A percentile compares a stretch with the other conserved stretches of the same genome.
Evolutionary conservation across 495 filamentous ascomycete genomes (phyloP).

Genomic region (Aspergillus conjunctus): DNA sequence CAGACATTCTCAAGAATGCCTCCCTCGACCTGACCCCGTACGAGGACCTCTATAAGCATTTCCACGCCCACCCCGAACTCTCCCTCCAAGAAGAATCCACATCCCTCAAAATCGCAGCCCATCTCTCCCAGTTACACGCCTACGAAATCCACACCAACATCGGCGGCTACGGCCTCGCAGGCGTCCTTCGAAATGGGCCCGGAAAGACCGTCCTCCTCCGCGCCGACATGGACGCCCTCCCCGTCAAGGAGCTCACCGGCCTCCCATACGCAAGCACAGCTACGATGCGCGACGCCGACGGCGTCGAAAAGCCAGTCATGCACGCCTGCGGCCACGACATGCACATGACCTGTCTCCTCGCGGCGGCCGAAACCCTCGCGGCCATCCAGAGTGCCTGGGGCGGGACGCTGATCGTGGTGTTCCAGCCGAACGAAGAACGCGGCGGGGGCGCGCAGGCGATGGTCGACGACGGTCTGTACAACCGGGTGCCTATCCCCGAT

Average conservation of each 20-base stretch:
- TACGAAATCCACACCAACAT: constrained; percentile 49
- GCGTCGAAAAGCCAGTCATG: constrained; percentile 52
- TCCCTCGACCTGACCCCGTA: constrained; percentile 42
- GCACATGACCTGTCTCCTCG: constrained; percentile 57
- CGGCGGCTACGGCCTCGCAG: constrained; percentile 52
- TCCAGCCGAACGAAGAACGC: constrained; percentile 58
- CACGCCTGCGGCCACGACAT: constrained; percentile 61
- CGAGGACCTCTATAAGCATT: constrained; percentile 56
- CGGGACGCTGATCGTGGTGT: constrained; percentile 56
- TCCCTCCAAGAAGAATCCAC: constrained; percentile 55
- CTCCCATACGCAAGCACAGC: constrained; percentile 51
- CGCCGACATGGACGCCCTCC: constrained; percentile 58
- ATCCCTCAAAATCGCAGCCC: constrained; percentile 41
- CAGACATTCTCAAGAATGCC: constrained; percentile 23
- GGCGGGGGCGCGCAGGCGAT: constrained; percentile 55
- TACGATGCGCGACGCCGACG: constrained; percentile 46
- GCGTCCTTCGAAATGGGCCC: constrained; percentile 47
- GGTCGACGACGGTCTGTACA: constrained; percentile 56
- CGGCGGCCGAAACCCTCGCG: constrained; percentile 46
- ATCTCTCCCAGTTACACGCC: constrained; percentile 33
- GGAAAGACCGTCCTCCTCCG: constrained; percentile 54
- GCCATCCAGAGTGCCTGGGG: constrained; percentile 39
- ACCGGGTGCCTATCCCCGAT: constrained; percentile 51
- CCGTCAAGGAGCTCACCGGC: constrained; percentile 52
- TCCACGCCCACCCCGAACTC: constrained; percentile 60